These are phyloP conservation scores for Corinectria fuckeliana DNA, from an alignment of 2,329 filamentous ascomycete genomes.

Conservation along the genomic window DNA sequence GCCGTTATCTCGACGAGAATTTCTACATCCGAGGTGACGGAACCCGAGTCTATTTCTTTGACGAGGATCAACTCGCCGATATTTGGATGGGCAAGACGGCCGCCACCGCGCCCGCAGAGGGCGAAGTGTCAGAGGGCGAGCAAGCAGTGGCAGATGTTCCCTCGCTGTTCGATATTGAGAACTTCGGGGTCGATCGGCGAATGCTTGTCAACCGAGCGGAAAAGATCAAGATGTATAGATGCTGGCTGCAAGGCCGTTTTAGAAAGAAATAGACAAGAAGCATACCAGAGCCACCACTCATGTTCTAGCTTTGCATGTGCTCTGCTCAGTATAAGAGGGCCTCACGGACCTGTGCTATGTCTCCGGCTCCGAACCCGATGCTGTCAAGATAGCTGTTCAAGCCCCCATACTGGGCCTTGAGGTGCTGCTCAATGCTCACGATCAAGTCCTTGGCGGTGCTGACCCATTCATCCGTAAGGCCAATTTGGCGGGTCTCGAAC, in stretches of 20 bases:
- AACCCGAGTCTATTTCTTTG: slow-evolving; percentile 97
- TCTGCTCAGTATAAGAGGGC: slow-evolving; percentile 48
- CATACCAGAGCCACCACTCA: slow-evolving; percentile 12
- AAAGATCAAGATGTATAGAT: slow-evolving; percentile 97
- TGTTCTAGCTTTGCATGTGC: background rate
- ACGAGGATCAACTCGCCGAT: slow-evolving; percentile 76
- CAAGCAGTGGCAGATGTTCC: slow-evolving; percentile 33
- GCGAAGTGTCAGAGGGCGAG: slow-evolving; percentile 24
- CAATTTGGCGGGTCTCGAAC: slow-evolving; percentile 72
- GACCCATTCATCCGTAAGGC: slow-evolving; percentile 76
- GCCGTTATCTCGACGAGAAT: slow-evolving; percentile 91
- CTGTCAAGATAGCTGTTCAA: slow-evolving; percentile 68
- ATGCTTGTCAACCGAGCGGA: slow-evolving; percentile 90
- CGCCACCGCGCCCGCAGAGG: slow-evolving; percentile 10
- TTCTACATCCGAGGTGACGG: slow-evolving; percentile 97
- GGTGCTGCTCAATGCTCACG: slow-evolving; percentile 59
- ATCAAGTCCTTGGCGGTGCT: slow-evolving; percentile 71
- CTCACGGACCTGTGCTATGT: slow-evolving; percentile 51
- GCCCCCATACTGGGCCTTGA: slow-evolving; percentile 69
- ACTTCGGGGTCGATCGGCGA: slow-evolving; percentile 84
- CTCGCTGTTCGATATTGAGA: slow-evolving; percentile 71
- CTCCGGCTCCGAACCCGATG: slow-evolving; percentile 62
- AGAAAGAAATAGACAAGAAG: slow-evolving; percentile 63
- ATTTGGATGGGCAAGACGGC: slow-evolving; percentile 71
- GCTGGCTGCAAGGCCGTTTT: slow-evolving; percentile 90